Base-by-base conservation (phyloP, 2,329 filamentous ascomycete genomes). In the Cytospora piceicola region DNA sequence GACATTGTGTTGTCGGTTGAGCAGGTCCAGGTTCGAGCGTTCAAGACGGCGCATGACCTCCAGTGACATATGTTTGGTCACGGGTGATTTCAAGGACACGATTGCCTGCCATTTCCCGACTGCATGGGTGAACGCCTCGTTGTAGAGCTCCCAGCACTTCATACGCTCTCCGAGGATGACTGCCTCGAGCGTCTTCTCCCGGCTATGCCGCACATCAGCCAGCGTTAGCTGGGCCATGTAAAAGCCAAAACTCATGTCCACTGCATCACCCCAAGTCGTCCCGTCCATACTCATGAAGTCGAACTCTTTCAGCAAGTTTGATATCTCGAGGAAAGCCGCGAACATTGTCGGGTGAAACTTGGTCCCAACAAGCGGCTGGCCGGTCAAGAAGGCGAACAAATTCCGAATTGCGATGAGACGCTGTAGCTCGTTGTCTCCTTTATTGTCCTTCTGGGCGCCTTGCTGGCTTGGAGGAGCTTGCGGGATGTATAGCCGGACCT, bases 91-190 rank as follows among this genome's bases (percentile, higher is more conserved):
- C 56, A 93, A 78, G 2, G 84, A 81, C 63, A 88, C 83, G 66
- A 93, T 87, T 36, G 93, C 83, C 24, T 91, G 85, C 66, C 94
- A 92, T 77, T 95, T 96, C 58, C 94, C 95, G 12, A 92, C 93
- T 0, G 90, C 93, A 76, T 98, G 95, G 6, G 93, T 88, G 73
- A 97, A 98, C 0, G 92, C 93, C 76, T 97, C 93, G 66, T 92
- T 92, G 78, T 96, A 98, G 2, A 99, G 83, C 9, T 89, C 84
- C 72, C 90, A 86, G 57, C 87, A 96, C 65, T 89, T 89, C 88
- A 98, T 91, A 46, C 87, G 86, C 78, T 99, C 94, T 64, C 92
- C 94, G 14, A 99, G 81, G n/a, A 98, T 85, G 56, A 98, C 84
- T 0, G 90, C 91, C 77, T 98, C 93, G 29, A 98, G 83, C 0